Percentiles rank a stretch among this genome's conserved stretches.
Evolutionary conservation across 352 stramenopile genomes (phyloP).

Genomic region (Phytopythium sindhum): DNA sequence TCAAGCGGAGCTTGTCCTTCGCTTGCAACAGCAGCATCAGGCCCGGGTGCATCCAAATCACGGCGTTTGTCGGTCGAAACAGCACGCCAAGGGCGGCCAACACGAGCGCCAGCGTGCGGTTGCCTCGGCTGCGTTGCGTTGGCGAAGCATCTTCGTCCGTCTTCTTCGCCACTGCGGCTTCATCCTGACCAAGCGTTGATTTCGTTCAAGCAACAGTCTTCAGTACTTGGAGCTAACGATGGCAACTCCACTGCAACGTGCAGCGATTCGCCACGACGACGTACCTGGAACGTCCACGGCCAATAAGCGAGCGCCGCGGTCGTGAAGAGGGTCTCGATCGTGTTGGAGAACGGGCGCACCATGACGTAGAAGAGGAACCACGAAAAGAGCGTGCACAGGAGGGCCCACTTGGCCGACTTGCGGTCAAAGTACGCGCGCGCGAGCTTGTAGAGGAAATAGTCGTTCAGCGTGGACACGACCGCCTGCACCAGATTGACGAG

Average conservation of each 20-base stretch:
- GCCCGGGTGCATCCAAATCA: constrained; percentile 77
- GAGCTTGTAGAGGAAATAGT: constrained; percentile 75
- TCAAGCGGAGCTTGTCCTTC: constrained; percentile 27
- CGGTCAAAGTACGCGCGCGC: constrained; percentile 61
- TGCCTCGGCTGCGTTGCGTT: constrained; percentile 20
- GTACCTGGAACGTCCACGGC: constrained; percentile 72
- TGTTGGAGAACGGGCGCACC: constrained; percentile 86
- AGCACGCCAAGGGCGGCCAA: constrained; percentile 72
- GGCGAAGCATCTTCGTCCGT: constrained; percentile 23
- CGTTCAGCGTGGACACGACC: constrained; percentile 57
- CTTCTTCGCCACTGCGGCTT: constrained; percentile 30
- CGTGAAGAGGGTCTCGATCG: constrained; percentile 78
- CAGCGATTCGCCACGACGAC: neutral
- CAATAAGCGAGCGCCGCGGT: constrained; percentile 68
- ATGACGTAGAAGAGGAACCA: constrained; percentile 88
- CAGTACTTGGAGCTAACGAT: neutral
- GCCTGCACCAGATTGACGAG: constrained; percentile 23
- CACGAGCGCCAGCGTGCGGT: constrained; percentile 38
- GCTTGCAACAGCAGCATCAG: constrained; percentile 50
- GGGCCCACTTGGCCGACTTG: constrained; percentile 57
- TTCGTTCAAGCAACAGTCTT: neutral
- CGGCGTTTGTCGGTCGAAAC: constrained; percentile 75
- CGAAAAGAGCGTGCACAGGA: constrained; percentile 74
- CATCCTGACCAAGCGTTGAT: neutral
- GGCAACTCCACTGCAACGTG: too few relatives aligned